Evolutionary conservation across 2,329 filamentous ascomycete genomes (phyloP), one percentile per base, ranked within the genome.

Genomic region (Diplodia sapinea): DNA sequence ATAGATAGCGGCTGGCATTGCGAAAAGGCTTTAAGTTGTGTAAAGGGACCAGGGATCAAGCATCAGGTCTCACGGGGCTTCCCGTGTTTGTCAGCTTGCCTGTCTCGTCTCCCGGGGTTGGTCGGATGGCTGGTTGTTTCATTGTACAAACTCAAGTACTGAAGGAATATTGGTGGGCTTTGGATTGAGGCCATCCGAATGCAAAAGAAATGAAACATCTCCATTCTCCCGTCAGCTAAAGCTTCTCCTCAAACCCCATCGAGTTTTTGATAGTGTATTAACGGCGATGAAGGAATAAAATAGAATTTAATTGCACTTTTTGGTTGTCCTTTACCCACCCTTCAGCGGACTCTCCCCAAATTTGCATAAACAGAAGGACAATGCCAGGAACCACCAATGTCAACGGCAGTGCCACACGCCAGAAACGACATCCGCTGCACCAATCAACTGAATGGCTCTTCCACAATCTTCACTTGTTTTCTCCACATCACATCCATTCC

Each of bases 91-190:
- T 20, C 43, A 8, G 26, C 6, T 49, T 33, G 12, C 11, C 26
- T 55, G 54, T 65, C 29, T 17, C 26, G 26, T 38, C 38, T 13
- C 50, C 11, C n/a, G 31, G 17, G 29, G 13, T 40, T 36, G 9
- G 15, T 31, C 43, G 26, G 29, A 4, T 17, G 31, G 38, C 52
- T 61, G 56, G 3, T 61, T 31, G 56, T 61, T 49, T 62, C 43
- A 62, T 62, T 50, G 57, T 62, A 62, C 17, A 62, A 62, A 50
- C 57, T 17, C 26, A 62, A 47, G 26, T n/a, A 8, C n/a, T 38
- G 17, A 12, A 13, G 47, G 17, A 26, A 43, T 31, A 7, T 17
- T 9, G 26, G 26, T 26, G 26, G 4, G 26, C 26, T 33, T 33
- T 9, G n/a, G 15, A 20, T 29, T 50, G 6, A 29, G 38, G 31